A percentile compares a stretch with the other conserved stretches of the same genome.
phyloP scores from a whole-genome alignment of 805 yeast species.

The Candida palmyrensis region DNA sequence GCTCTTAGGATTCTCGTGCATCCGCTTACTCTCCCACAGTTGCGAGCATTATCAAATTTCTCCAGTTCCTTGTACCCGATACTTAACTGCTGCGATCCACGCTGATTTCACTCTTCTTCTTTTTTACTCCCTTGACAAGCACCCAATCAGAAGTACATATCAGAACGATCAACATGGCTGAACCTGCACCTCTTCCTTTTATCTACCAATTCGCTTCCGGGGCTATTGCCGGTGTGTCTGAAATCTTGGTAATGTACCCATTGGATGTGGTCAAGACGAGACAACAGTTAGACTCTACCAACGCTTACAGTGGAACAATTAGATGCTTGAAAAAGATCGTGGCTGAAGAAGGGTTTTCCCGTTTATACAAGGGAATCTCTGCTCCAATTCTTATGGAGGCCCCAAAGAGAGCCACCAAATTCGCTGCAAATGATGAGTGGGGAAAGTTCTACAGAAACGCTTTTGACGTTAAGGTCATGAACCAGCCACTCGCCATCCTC shows the following conservation, averaged over 20 bases:
- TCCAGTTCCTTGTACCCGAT: too few species aligned
- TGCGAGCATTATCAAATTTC: too few species aligned
- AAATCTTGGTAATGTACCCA: conserved; percentile 93
- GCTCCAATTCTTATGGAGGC: conserved; percentile 99
- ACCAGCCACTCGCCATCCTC: conserved; percentile 77
- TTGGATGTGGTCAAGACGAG: conserved; percentile 95
- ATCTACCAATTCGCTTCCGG: conserved; percentile 87
- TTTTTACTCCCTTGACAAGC: not conserved
- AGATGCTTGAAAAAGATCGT: conserved; percentile 83
- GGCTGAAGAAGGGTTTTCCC: conserved; percentile 74
- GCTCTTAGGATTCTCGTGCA: too few species aligned
- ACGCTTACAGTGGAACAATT: conserved; percentile 76
- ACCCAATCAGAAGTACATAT: too few species aligned
- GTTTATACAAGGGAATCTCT: conserved; percentile 87
- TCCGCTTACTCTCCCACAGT: too few species aligned
- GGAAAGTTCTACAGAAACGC: conserved; percentile 71
- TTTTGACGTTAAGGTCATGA: conserved; percentile 67
- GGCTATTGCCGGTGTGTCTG: conserved; percentile 96
- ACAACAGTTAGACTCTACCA: conserved; percentile 67
- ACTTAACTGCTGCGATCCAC: too few species aligned
- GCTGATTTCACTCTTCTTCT: too few species aligned
- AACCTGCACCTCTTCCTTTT: conserved; percentile 60
- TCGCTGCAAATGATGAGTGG: conserved; percentile 97
- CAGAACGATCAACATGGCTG: conserved; percentile 19
- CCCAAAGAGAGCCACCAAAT: conserved; percentile 97